Percentiles rank a stretch among this genome's conserved stretches.
phyloP scores from a whole-genome alignment of 495 filamentous ascomycete species.

The Achaetomiella virescens region DNA sequence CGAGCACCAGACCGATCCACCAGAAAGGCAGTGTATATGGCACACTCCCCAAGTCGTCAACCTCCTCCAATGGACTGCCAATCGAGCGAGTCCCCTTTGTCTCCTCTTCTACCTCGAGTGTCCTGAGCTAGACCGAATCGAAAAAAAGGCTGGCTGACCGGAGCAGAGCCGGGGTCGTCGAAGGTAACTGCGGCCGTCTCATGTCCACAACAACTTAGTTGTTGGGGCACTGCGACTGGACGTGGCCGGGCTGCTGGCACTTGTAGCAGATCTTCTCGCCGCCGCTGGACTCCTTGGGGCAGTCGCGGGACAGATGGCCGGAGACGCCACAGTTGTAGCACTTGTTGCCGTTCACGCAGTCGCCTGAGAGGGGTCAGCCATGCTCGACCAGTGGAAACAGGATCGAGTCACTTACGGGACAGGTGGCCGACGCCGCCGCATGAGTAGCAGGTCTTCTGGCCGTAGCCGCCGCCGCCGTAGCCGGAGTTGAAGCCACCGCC shows the following conservation, averaged over 20 bases:
- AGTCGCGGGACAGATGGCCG: slow-evolving; percentile 91
- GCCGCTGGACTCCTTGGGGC: slow-evolving; percentile 72
- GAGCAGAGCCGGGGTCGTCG: slow-evolving; percentile 19
- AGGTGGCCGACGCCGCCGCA: slow-evolving; percentile 96
- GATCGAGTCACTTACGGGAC: slow-evolving; percentile 53
- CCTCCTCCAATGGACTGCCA: slow-evolving; percentile 18
- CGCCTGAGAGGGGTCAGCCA: slow-evolving; percentile 38
- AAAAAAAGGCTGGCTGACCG: slow-evolving; percentile 18
- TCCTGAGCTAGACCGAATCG: slow-evolving; percentile 17
- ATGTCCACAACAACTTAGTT: slow-evolving; percentile 20
- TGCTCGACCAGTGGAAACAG: not conserved
- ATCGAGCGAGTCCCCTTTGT: slow-evolving; percentile 14
- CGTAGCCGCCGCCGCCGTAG: slow-evolving; percentile 44
- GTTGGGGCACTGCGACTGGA: slow-evolving; percentile 87
- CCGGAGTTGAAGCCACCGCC: slow-evolving; percentile 32
- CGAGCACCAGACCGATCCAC: slow-evolving; percentile 21
- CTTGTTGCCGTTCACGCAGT: slow-evolving; percentile 98
- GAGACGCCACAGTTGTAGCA: slow-evolving; percentile 99
- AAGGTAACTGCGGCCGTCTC: slow-evolving; percentile 12
- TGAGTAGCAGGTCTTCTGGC: slow-evolving; percentile 67
- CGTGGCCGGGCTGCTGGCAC: slow-evolving; percentile 96
- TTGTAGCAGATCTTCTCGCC: slow-evolving; percentile 97
- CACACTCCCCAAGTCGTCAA: slow-evolving; percentile 24
- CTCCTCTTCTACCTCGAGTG: slow-evolving; percentile 20
- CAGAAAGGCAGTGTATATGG: slow-evolving; percentile 28